Evolutionary conservation across 768 basidiomycete genomes (phyloP).

Genomic region (Coprinopsis sp.): DNA sequence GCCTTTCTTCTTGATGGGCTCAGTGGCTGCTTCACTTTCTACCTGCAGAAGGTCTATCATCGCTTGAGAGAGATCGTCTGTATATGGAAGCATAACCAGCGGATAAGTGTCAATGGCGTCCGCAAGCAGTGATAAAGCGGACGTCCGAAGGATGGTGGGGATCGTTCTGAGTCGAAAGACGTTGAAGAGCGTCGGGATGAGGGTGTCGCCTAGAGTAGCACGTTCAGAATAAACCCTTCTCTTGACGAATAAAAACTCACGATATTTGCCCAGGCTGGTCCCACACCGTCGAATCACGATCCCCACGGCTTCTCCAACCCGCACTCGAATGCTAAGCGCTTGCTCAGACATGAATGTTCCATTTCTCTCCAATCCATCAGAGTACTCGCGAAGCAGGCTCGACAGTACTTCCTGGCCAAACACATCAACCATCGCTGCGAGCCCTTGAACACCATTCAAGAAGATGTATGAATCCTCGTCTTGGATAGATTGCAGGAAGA

Average conservation of each 20-base stretch:
- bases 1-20: slow-evolving; percentile 3
- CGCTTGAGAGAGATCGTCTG: slow-evolving; percentile 53
- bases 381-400: slow-evolving; percentile 64
- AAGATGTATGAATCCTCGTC: slow-evolving; percentile 97
- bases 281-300: slow-evolving; percentile 74
- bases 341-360: slow-evolving; percentile 45
- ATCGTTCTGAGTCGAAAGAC: slow-evolving; percentile 54
- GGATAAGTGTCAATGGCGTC: slow-evolving; percentile 64
- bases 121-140: slow-evolving; percentile 59
- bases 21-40: slow-evolving; percentile 39
- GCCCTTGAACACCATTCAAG: slow-evolving; percentile 85
- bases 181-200: slow-evolving; percentile 69
- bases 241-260: slow-evolving; percentile 36
- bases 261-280: slow-evolving; percentile 58
- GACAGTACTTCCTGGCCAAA: slow-evolving; percentile 71
- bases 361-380: slow-evolving; percentile 46
- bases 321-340: slow-evolving; percentile 68
- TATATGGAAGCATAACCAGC: slow-evolving; percentile 59
- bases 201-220: slow-evolving; percentile 47
- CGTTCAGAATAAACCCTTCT: not conserved
- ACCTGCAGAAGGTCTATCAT: slow-evolving; percentile 77
- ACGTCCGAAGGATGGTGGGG: slow-evolving; percentile 70
- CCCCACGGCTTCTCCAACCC: slow-evolving; percentile 83
- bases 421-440: slow-evolving; percentile 78
- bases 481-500: slow-evolving; percentile 80